These are phyloP conservation scores for Plenodomus biglobosus DNA, from an alignment of 2,329 filamentous ascomycete genomes.

Conservation along the genomic window DNA sequence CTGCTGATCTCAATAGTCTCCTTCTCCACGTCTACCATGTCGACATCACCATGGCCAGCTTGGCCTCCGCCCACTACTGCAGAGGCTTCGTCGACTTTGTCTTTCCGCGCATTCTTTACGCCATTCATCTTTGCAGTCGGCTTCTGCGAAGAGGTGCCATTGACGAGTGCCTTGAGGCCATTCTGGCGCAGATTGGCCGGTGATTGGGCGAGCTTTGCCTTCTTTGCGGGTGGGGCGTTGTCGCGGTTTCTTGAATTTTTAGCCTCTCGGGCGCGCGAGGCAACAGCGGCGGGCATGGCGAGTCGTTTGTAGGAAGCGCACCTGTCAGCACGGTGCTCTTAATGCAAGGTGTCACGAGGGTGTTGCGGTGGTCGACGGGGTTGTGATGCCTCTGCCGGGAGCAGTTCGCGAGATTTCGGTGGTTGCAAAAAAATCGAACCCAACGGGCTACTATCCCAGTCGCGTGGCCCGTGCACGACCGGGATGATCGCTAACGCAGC, in stretches of 20 bases:
- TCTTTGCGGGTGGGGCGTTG: conserved; percentile 41
- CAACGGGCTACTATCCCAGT: conserved; percentile 13
- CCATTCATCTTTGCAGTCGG: conserved; percentile 57
- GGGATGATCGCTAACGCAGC: conserved; percentile 10
- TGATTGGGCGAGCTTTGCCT: conserved; percentile 39
- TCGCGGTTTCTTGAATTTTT: conserved; percentile 28
- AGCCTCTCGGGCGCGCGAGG: conserved; percentile 25
- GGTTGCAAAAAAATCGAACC: conserved; percentile 21
- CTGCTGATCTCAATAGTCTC: conserved; percentile 54
- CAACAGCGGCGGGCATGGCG: conserved; percentile 40
- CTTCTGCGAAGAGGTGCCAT: conserved; percentile 36
- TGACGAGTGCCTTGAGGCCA: conserved; percentile 39
- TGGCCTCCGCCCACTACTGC: conserved; percentile 56
- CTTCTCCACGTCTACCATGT: conserved; percentile 36
- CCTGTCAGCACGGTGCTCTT: not conserved
- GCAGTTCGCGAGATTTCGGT: conserved; percentile 22
- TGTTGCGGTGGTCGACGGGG: not conserved
- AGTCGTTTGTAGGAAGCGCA: not conserved
- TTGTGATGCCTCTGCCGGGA: conserved; percentile 20
- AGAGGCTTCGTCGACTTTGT: conserved; percentile 60
- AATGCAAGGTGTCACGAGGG: not conserved
- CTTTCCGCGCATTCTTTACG: conserved; percentile 53
- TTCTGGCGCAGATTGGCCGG: conserved; percentile 23
- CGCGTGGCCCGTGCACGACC: conserved; percentile 8
- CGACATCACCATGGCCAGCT: conserved; percentile 48